These are phyloP conservation scores for Huntiella omanensis DNA, from an alignment of 2,329 filamentous ascomycete genomes.

Conservation along the genomic window DNA sequence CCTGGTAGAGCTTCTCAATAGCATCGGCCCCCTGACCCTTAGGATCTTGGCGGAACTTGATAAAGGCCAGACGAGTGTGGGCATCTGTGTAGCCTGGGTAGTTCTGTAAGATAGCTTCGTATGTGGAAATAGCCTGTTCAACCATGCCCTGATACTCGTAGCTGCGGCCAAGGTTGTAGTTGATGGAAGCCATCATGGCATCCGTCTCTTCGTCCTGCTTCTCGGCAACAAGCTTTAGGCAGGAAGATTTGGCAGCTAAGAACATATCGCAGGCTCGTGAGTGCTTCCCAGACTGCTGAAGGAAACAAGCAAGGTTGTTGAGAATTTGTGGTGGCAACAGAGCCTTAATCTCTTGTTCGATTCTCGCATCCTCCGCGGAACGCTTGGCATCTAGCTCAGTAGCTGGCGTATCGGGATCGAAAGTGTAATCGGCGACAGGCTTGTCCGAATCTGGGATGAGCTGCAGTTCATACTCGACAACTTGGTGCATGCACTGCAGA, in stretches of 20 bases:
- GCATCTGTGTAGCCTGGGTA: conserved; percentile 90
- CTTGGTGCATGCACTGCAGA: conserved; percentile 74
- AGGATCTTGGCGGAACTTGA: conserved; percentile 63
- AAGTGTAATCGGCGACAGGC: conserved; percentile 18
- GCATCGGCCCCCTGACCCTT: conserved; percentile 73
- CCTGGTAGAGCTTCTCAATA: conserved; percentile 69
- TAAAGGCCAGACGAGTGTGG: conserved; percentile 71
- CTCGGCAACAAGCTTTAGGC: conserved; percentile 47
- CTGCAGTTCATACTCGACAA: conserved; percentile 75
- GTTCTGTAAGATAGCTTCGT: conserved; percentile 65
- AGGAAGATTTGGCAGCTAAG: conserved; percentile 76
- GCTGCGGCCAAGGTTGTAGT: conserved; percentile 84
- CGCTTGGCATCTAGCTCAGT: conserved; percentile 2
- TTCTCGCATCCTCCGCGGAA: conserved; percentile 33
- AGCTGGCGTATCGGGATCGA: not conserved
- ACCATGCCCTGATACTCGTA: conserved; percentile 71
- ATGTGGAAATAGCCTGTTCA: conserved; percentile 73
- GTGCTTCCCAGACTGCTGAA: conserved; percentile 73
- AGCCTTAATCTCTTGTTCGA: conserved; percentile 48
- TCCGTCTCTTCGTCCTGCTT: conserved; percentile 73
- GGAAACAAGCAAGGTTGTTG: conserved; percentile 95
- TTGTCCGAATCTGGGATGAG: conserved; percentile 39
- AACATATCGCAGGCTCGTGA: conserved; percentile 70
- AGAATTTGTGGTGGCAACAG: conserved; percentile 73
- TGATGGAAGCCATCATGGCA: conserved; percentile 84